Evolutionary conservation across 23 red algal genomes (phyloP).

Genomic region (Cyanidiococcus yangmingshanensis): DNA sequence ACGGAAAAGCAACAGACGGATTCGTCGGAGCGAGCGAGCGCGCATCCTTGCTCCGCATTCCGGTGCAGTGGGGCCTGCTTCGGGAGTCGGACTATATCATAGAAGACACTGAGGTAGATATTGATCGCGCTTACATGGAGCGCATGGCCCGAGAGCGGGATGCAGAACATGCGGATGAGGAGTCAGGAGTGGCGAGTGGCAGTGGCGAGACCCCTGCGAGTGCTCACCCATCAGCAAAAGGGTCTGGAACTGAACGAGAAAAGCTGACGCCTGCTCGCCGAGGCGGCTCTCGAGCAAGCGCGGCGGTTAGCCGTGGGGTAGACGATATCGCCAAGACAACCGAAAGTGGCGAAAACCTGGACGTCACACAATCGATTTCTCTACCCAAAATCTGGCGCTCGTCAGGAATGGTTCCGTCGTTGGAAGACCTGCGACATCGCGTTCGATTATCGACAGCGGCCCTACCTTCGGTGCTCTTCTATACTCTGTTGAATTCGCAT

Average conservation of each 20-base stretch:
- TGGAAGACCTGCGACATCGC: constrained; percentile 10
- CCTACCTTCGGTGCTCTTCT: constrained; percentile 57
- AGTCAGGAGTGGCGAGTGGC: constrained; percentile 2
- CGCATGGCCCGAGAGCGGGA: constrained; percentile 10
- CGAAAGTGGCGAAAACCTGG: background rate
- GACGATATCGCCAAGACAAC: background rate
- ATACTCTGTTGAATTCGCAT: constrained; percentile 70
- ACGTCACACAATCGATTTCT: background rate
- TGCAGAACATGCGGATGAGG: constrained; percentile 15
- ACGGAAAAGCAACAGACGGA: background rate
- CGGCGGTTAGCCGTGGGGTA: background rate
- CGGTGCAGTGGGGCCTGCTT: constrained; percentile 12
- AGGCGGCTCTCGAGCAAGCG: background rate
- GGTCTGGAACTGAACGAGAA: background rate
- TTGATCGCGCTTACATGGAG: constrained; percentile 10
- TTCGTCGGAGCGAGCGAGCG: constrained; percentile 8
- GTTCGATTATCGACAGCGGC: constrained; percentile 14
- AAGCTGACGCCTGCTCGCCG: background rate
- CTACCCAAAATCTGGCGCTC: constrained; percentile 4
- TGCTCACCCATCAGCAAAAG: background rate
- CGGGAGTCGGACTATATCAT: constrained; percentile 3
- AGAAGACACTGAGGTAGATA: constrained; percentile 1
- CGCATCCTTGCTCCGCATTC: background rate
- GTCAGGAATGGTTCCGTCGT: constrained; percentile 4
- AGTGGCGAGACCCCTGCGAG: constrained; percentile 1